Percentiles rank a stretch among this genome's conserved stretches.
Evolutionary conservation across 805 yeast species (phyloP).

Genomic region (Isabelozyma rhagii): DNA sequence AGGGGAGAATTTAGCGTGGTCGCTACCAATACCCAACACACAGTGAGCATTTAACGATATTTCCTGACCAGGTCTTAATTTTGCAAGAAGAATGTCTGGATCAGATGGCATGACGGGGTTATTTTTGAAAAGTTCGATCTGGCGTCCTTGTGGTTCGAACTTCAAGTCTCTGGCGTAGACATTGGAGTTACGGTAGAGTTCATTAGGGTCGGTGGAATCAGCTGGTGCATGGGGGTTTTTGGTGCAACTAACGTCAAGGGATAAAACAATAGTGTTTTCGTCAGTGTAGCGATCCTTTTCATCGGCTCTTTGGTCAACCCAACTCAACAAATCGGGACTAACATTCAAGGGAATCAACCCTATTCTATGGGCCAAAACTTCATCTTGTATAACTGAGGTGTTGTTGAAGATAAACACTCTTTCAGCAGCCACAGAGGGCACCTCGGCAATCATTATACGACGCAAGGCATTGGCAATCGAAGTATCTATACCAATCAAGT

Average conservation of each 20-base stretch:
- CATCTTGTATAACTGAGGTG: conserved; percentile 96
- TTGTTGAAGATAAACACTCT: conserved; percentile 87
- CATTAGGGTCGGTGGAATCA: conserved; percentile 75
- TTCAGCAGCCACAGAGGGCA: conserved; percentile 95
- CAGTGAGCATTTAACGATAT: conserved; percentile 88
- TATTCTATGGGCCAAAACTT: conserved; percentile 91
- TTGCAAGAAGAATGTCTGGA: conserved; percentile 87
- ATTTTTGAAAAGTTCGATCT: conserved; percentile 64
- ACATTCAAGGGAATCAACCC: conserved; percentile 89
- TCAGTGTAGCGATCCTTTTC: conserved; percentile 72
- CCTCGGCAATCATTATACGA: conserved; percentile 94
- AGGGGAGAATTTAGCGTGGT: conserved; percentile 97
- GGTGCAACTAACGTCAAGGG: conserved; percentile 79
- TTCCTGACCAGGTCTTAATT: conserved; percentile 96
- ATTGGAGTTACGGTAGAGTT: conserved; percentile 76
- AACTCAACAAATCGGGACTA: conserved; percentile 82
- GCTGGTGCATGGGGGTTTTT: conserved; percentile 81
- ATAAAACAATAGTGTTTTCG: conserved; percentile 82
- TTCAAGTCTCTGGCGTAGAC: conserved; percentile 88
- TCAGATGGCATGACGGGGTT: conserved; percentile 73
- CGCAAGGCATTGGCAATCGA: conserved; percentile 95
- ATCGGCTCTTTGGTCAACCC: conserved; percentile 70
- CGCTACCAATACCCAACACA: conserved; percentile 85
- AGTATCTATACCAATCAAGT: conserved; percentile 81
- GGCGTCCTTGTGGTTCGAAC: conserved; percentile 91